Evolutionary conservation across 805 yeast genomes (phyloP).

Genomic region (Novakomyces olei): DNA sequence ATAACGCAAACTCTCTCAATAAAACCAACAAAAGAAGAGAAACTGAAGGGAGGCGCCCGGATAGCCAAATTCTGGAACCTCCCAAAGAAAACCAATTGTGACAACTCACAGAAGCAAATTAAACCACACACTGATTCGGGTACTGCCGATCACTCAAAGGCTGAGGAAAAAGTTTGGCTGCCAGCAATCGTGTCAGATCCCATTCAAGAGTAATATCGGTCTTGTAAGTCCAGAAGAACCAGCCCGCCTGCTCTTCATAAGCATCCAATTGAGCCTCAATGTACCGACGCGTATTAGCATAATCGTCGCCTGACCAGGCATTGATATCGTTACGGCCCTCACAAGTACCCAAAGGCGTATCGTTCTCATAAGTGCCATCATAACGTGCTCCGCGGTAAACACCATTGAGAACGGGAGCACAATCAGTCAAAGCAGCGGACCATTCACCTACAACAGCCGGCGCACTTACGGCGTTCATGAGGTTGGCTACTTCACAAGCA

Average conservation of each 20-base stretch:
- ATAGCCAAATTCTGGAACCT: no score
- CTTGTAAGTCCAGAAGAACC: slow-evolving; percentile 88
- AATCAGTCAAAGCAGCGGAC: slow-evolving; percentile 33
- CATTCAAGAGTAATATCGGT: slow-evolving; percentile 63
- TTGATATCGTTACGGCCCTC: slow-evolving; percentile 44
- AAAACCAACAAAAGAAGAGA: no score
- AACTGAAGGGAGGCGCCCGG: no score
- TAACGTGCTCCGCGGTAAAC: slow-evolving; percentile 64
- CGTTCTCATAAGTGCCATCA: slow-evolving; percentile 40
- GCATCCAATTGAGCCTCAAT: slow-evolving; percentile 85
- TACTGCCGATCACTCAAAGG: slow-evolving; percentile 55
- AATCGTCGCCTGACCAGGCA: slow-evolving; percentile 38
- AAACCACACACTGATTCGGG: no score
- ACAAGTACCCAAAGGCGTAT: slow-evolving; percentile 73
- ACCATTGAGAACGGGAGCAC: slow-evolving; percentile 76
- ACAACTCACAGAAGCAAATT: no score
- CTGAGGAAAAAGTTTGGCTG: slow-evolving; percentile 49
- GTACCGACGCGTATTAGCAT: slow-evolving; percentile 38
- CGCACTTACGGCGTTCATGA: no score
- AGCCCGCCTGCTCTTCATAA: slow-evolving; percentile 40
- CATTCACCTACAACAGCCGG: slow-evolving; percentile 58
- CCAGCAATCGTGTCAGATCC: slow-evolving; percentile 47
- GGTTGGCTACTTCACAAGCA: no score
- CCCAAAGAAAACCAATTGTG: no score
- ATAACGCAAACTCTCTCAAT: no score